phyloP scores from a whole-genome alignment of 2,329 filamentous ascomycete genomes.

The Cordyceps cateniannulata region DNA sequence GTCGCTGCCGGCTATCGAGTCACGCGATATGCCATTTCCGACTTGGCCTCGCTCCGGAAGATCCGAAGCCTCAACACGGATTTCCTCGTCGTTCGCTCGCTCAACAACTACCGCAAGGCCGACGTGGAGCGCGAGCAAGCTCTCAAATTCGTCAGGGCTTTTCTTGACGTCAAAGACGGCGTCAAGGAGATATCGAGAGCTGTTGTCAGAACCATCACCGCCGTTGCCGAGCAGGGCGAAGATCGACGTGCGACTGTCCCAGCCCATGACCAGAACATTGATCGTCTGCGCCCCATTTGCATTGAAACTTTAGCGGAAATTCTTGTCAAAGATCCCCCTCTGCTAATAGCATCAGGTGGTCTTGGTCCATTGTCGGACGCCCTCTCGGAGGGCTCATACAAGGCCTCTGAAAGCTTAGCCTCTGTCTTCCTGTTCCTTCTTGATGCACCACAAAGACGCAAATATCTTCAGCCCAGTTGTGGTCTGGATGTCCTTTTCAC shows the following conservation, averaged over 20 bases:
- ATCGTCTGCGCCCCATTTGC: conserved; percentile 82
- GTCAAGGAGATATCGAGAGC: conserved; percentile 80
- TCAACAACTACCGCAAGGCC: conserved; percentile 95
- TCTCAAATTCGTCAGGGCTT: conserved; percentile 90
- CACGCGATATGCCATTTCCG: conserved; percentile 89
- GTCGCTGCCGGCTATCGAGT: conserved; percentile 91
- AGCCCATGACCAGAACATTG: conserved; percentile 63
- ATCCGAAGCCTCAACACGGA: conserved; percentile 87
- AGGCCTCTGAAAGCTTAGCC: conserved; percentile 83
- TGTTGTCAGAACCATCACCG: conserved; percentile 81
- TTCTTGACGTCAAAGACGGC: conserved; percentile 91
- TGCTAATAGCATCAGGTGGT: conserved; percentile 78
- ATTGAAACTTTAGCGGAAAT: conserved; percentile 91
- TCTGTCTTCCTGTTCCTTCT: conserved; percentile 84
- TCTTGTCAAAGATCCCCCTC: conserved; percentile 73
- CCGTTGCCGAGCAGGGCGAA: conserved; percentile 82
- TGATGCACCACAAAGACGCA: conserved; percentile 73
- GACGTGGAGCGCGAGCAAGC: conserved; percentile 96
- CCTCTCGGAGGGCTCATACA: conserved; percentile 83
- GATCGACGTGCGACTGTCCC: conserved; percentile 77
- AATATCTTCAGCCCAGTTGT: conserved; percentile 79
- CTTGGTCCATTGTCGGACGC: conserved; percentile 86
- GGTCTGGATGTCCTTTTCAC: conserved; percentile 87
- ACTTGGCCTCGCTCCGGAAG: conserved; percentile 79
- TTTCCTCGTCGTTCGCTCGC: conserved; percentile 77